These are phyloP conservation scores for Astraeus odoratus DNA, from an alignment of 768 basidiomycete genomes.

Conservation along the genomic window DNA sequence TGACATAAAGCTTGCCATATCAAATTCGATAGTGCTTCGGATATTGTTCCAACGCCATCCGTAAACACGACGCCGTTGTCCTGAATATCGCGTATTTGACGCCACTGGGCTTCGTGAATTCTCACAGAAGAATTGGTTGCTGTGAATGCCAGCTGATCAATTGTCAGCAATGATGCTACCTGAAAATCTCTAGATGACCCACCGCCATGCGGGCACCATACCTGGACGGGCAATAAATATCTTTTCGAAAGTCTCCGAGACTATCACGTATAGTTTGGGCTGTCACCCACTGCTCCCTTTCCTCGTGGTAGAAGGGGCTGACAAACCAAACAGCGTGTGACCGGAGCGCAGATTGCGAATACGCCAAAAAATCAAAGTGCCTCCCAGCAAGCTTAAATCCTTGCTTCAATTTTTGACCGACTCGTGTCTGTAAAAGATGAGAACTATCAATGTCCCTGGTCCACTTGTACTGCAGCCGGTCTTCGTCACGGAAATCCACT, in stretches of 20 bases:
- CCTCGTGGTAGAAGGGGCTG: constrained; percentile 47
- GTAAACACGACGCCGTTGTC: constrained; percentile 46
- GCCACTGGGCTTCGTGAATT: constrained; percentile 53
- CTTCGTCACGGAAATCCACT: constrained; percentile 82
- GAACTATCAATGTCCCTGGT: constrained; percentile 55
- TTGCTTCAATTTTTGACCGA: constrained; percentile 48
- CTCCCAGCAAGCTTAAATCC: constrained; percentile 71
- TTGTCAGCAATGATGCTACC: constrained; percentile 5
- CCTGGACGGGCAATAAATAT: constrained; percentile 61
- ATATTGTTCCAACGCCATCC: constrained; percentile 80
- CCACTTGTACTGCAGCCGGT: constrained; percentile 68
- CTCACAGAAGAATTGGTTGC: constrained; percentile 71
- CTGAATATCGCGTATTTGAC: constrained; percentile 52
- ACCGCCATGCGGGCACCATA: constrained; percentile 72
- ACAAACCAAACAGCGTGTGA: constrained; percentile 84
- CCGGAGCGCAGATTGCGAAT: constrained; percentile 70
- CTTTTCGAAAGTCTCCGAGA: constrained; percentile 62
- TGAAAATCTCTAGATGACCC: background rate
- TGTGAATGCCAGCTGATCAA: constrained; percentile 71
- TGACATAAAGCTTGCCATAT: constrained; percentile 55
- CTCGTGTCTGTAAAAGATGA: constrained; percentile 49
- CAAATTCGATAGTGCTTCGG: constrained; percentile 44
- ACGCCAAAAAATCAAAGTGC: constrained; percentile 73
- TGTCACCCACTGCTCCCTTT: constrained; percentile 39
- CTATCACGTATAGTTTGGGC: constrained; percentile 52